Evolutionary conservation across 2,329 filamentous ascomycete genomes (phyloP), one percentile per base, ranked within the genome.

Genomic region (Scortechinia acanthostroma): DNA sequence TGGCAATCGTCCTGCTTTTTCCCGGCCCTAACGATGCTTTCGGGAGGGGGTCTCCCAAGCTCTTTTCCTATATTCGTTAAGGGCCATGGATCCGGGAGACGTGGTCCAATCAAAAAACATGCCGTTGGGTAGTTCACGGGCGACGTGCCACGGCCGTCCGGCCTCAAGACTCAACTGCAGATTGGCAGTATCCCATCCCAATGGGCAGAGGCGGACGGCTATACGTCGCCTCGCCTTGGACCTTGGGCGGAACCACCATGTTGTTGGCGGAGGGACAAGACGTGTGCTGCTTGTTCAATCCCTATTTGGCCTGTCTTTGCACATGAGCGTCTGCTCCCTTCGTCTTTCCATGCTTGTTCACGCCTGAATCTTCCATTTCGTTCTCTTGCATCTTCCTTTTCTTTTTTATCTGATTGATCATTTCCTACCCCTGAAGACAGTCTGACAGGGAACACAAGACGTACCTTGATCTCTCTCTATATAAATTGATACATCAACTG

Each of bases 231-330:
- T 40, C 35, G 17, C 35, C 10, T 13, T 40, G 6, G 35, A 6
- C 17, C 10, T 40, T 30, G n/a, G n/a, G 25, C 25, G 25, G 25
- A 30, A 30, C 10, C 25, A 10, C 25, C 25, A 30, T 19, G 14
- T 40, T 6, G 35, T 40, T 40, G 35, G 35, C 35, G 17, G 35
- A 40, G 35, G 25, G n/a, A 30, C 25, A 10, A 40, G 17, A 17
- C 17, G 17, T 10, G 20, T 40, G 35, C 35, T 19, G 13, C 10
- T 40, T 40, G 10, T 17, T 19, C 20, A 13, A 15, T 40, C 17
- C 35, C 25, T 30, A 10, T 30, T n/a, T 10, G 35, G 14, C 35
- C 17, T 40, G n/a, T n/a, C n/a, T 19, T 40, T 13, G 20, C 20
- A 40, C 35, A 40, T 30, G 25, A 19, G 17, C 35, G 35, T 40